Base-by-base conservation (phyloP, 2,329 filamentous ascomycete genomes). In the Phaeosphaeria sp. region DNA sequence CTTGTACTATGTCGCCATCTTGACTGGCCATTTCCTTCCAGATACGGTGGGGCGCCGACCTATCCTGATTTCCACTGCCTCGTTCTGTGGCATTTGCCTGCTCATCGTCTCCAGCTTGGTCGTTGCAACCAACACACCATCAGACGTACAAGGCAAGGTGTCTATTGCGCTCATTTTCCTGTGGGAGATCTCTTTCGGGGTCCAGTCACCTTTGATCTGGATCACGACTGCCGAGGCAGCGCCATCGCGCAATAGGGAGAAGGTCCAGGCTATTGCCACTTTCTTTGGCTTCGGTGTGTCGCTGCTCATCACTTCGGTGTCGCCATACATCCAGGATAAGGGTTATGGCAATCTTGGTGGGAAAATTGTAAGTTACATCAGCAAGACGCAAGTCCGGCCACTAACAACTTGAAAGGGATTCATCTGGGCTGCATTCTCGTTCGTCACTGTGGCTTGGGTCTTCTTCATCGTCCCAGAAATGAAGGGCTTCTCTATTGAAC, bases 291-390 rank as follows among this genome's bases (percentile, higher is more conserved):
- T 72, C 51, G 61, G 64, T 13, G 61, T 67, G 2, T 60, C 58
- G 1, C 52, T 74, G 8, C 60, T 72, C 3, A 64, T 74, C 45
- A 72, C 65, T 24, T 76, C 65, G 42, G 62, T 75, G n/a, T 70
- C 67, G 22, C 72, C 72, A 0, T 75, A 67, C 44, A 67, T 74
- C 7, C 71, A 74, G 49, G 59, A 66, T 42, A 54, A 58, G 0
- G 67, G 57, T 3, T 67, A 65, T 45, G 67, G 67, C 7, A 65
- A 67, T 47, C 61, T 75, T 27, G 67, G 67, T 4, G 63, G 64
- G 24, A 39, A 54, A 15, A 51, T 64, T 36, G 58, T 60, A n/a
- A 60, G 55, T 57, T 8, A 17, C 6, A 22, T 9, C n/a, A 20
- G 1, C 6, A 22, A 3, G 1, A 21, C 17, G 8, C 42, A 22